phyloP scores from a whole-genome alignment of 345 rosid genomes.

The Draba incana region DNA sequence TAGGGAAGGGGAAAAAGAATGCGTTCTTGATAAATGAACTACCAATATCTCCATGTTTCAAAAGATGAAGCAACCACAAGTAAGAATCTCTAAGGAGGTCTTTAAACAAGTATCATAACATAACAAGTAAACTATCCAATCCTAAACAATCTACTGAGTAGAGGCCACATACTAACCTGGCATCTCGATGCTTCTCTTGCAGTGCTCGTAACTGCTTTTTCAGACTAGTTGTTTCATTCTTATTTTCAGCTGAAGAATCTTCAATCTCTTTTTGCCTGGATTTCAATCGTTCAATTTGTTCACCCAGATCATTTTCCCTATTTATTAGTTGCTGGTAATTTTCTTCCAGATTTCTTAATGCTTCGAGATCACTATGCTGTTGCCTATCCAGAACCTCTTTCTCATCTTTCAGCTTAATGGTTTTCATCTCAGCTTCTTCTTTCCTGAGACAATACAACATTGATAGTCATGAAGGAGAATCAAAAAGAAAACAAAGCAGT shows the following conservation, averaged over 20 bases:
- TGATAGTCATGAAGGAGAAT: constrained; percentile 11
- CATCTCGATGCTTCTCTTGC: constrained; percentile 75
- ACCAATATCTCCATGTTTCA: constrained; percentile 28
- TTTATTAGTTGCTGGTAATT: constrained; percentile 84
- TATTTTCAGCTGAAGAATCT: constrained; percentile 63
- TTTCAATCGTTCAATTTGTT: constrained; percentile 79
- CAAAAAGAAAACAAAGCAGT: constrained; percentile 20
- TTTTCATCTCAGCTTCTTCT: constrained; percentile 93
- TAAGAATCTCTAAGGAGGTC: constrained; percentile 16
- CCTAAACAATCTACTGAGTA: constrained; percentile 21
- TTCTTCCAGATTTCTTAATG: constrained; percentile 89
- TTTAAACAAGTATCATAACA: constrained; percentile 9
- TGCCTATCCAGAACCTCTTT: constrained; percentile 95
- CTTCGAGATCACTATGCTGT: constrained; percentile 89
- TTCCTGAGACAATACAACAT: constrained; percentile 58
- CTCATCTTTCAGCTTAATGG: constrained; percentile 87
- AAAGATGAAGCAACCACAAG: constrained; percentile 20
- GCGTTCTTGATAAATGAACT: constrained; percentile 17
- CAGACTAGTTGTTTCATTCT: constrained; percentile 60
- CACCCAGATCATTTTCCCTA: constrained; percentile 71
- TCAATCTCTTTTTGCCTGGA: constrained; percentile 61
- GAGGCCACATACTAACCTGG: constrained; percentile 60
- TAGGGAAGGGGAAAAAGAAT: not conserved
- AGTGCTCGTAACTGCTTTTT: constrained; percentile 66
- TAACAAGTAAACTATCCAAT: constrained; percentile 12